Evolutionary conservation across 176 grass and related monocot species (phyloP).

Genomic region (Neostapfia colusana): DNA sequence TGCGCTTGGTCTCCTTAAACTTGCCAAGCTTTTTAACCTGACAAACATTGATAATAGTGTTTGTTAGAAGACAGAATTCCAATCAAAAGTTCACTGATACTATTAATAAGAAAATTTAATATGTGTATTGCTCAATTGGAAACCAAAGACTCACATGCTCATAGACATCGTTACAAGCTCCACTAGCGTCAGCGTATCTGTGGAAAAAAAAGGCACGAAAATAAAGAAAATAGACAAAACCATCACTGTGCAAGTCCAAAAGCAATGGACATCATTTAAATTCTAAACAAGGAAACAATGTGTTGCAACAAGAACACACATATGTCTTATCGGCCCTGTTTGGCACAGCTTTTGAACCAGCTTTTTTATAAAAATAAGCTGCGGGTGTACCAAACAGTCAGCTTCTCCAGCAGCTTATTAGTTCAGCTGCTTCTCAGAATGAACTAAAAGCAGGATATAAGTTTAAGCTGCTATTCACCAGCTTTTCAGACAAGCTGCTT

Average conservation of each 20-base stretch:
- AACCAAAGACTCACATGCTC: conserved; percentile 67
- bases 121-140: conserved; percentile 33
- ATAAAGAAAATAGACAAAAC: background rate
- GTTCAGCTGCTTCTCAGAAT: too few species aligned
- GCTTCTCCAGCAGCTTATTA: too few species aligned
- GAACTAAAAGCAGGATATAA: too few species aligned
- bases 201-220: conserved; percentile 41
- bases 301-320: conserved; percentile 10
- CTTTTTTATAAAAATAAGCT: too few species aligned
- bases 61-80: conserved; percentile 5
- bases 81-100: conserved; percentile 4
- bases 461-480: too few species aligned
- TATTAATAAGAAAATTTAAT: background rate
- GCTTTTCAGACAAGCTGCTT: too few species aligned
- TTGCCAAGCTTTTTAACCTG: conserved; percentile 88
- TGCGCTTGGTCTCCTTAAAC: conserved; percentile 93
- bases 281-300: conserved; percentile 10
- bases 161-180: conserved; percentile 90
- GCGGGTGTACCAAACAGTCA: too few species aligned
- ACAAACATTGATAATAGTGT: conserved; percentile 20
- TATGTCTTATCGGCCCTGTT: too few species aligned
- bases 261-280: background rate
- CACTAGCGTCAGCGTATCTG: conserved; percentile 98
- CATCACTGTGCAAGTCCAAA: conserved; percentile 27
- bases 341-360: too few species aligned